phyloP scores from a whole-genome alignment of 139 green algal species.

The Chlamydomonas applanata region DNA sequence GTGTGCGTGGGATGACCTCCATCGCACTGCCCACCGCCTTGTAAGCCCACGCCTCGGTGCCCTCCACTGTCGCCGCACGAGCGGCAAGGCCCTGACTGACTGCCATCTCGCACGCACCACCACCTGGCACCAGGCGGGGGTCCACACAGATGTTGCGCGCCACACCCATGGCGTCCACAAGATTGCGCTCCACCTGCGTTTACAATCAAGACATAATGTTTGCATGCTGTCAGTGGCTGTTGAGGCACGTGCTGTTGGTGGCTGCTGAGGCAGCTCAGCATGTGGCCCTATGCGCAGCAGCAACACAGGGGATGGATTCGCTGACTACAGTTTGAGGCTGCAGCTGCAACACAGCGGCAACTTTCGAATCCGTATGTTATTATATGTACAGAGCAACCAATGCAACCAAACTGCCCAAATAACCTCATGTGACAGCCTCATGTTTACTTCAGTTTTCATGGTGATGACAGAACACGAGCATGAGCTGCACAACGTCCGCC shows the following conservation, averaged over 20 bases:
- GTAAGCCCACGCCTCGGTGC: constrained; percentile 67
- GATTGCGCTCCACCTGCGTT: constrained; percentile 85
- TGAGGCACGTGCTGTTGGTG: too few species aligned
- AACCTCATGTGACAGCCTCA: too few species aligned
- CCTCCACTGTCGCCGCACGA: constrained; percentile 19
- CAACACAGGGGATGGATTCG: background rate
- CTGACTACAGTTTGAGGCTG: background rate
- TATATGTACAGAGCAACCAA: too few species aligned
- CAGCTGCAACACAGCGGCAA: too few species aligned
- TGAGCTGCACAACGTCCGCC: background rate
- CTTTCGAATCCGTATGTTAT: too few species aligned
- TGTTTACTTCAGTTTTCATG: too few species aligned
- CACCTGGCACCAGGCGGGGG: constrained; percentile 90
- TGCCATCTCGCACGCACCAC: constrained; percentile 97
- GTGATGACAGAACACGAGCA: too few species aligned
- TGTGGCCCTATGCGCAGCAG: too few species aligned
- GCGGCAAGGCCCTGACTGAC: constrained; percentile 57
- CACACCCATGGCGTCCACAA: constrained; percentile 97
- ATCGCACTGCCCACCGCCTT: constrained; percentile 78
- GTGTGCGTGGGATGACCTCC: constrained; percentile 97
- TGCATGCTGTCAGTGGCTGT: too few species aligned
- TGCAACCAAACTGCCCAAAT: too few species aligned
- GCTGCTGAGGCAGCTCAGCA: too few species aligned
- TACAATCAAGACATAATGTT: background rate
- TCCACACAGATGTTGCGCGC: constrained; percentile 93